Base-by-base conservation (phyloP, 1,284 basidiomycete genomes). In the Rhizopogon hawkerae region DNA sequence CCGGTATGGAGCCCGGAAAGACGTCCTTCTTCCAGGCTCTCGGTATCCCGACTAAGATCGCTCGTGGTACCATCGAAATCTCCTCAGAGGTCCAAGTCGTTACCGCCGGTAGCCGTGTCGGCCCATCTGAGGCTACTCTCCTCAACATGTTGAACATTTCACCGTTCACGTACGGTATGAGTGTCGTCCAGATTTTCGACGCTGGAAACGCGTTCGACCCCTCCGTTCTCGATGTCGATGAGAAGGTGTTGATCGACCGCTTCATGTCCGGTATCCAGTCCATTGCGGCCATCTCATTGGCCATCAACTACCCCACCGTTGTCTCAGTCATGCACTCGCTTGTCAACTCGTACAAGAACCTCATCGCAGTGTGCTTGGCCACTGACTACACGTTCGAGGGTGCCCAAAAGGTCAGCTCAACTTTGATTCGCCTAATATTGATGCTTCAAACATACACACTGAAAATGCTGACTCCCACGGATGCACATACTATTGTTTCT, bases 1-100 rank as follows among this genome's bases (percentile, higher is more conserved):
- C 95, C 54, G 95, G 95, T 72, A 99, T 99, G 95, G 96, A 98
- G 72, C 95, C 95, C 65, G 93, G 93, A 67, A 97, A 97, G 81
- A 97, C 93, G 55, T 94, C 93, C 63, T 99, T 98, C 92, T 99
- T 99, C 92, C 95, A 99, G 81, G 95, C 95, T 54, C 87, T 99
- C 66, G 89, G 91, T 80, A 94, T 99, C 71, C 95, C 96, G 47
- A 99, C 95, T 74, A 99, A 99, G 85, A 98, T 99, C 64, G 94
- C 96, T 53, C 90, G 95, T 87, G 95, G 95, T 83, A 98, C 96
- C 51, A 98, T 99, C 66, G 95, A 99, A 89, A 99, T 98, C 69
- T 92, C 97, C 56, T 83, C 85, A 58, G 95, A 98, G 68, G 88
- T 98, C 67, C 86, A 96, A 77, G 94, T 98, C 76, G 92, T 98